Conservation (phyloP, 148 eudicot species). For the Suaeda aralocaspica region DNA sequence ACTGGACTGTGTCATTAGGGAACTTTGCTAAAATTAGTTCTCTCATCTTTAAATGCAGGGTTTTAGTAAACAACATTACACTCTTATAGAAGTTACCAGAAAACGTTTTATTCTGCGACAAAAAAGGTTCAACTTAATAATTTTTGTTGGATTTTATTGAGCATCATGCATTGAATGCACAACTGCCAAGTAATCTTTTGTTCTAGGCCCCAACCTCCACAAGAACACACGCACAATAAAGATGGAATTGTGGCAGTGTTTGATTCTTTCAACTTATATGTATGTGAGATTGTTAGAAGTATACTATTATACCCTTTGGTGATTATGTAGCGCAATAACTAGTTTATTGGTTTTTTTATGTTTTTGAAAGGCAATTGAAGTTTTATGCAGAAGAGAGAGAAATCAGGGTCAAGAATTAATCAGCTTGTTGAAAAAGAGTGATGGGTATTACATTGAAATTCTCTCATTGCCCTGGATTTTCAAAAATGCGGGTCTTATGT, state of each 20-base stretch:
- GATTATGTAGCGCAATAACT: neutral
- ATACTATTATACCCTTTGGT: neutral
- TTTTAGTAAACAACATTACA: neutral
- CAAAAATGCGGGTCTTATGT: neutral
- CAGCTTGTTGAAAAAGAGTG: neutral
- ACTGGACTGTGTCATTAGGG: neutral
- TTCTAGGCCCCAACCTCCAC: too few species aligned
- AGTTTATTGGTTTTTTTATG: too few species aligned
- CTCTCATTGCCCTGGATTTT: neutral
- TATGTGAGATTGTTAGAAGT: too few species aligned
- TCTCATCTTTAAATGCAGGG: neutral
- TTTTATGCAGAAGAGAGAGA: neutral
- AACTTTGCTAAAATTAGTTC: neutral
- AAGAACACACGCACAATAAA: too few species aligned
- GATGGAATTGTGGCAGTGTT: too few species aligned
- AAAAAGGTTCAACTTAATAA: neutral
- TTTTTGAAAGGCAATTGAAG: too few species aligned
- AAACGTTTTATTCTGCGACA: neutral
- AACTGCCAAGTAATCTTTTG: too few species aligned
- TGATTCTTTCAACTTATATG: too few species aligned
- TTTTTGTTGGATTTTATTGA: too few species aligned
- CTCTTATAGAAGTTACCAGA: neutral
- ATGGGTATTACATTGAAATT: neutral
- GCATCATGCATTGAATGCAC: too few species aligned
- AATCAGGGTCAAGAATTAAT: neutral